Evolutionary conservation across 768 basidiomycete species (phyloP), one percentile per base, ranked within the genome.

Genomic region (Kwoniella sp.): DNA sequence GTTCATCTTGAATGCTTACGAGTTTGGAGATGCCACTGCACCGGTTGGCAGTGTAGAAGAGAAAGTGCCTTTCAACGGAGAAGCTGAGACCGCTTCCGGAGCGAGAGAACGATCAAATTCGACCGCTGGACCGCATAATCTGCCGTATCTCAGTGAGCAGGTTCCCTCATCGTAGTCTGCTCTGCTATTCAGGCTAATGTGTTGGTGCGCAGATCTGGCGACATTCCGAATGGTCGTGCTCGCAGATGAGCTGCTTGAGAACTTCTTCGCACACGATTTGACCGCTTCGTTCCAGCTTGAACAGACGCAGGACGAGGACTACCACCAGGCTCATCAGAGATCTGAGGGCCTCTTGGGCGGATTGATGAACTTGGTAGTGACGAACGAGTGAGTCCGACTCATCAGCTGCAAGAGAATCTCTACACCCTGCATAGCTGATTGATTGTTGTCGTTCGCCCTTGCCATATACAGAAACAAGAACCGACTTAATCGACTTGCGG

Each of bases 1-100:
- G 46, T 95, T 97, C 78, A 94, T 98, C 88, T 90, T 93, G 40
- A 98, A 99, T 73, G 92, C 95, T 0, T 99, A 97, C 72, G 96
- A 99, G 76, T 97, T 94, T 61, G 96, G 93, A 1, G 93, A 96
- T 81, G 88, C 92, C 26, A 74, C 82, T 80, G 74, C 73, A 19
- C 77, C 76, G 2, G 68, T 72, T 52, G 64, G 55, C 27, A 70
- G 72, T 51, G 47, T 71, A 24, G 68, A 66, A 19, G 74, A 68
- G 25, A 36, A 52, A 36, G 58, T 56, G 46, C 68, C 60, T 26
- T 68, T 76, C 58, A 68, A 70, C 55, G 78, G 78, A 26, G 77
- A 78, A 52, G 64, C 65, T 3, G 64, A 72, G 58, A 67, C 76
- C 47, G 66, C 81, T 59, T 51, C 69, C 22, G 50, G 82, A 81